Evolutionary conservation across 139 green algal genomes (phyloP).

Genomic region (Haematococcus sp.): DNA sequence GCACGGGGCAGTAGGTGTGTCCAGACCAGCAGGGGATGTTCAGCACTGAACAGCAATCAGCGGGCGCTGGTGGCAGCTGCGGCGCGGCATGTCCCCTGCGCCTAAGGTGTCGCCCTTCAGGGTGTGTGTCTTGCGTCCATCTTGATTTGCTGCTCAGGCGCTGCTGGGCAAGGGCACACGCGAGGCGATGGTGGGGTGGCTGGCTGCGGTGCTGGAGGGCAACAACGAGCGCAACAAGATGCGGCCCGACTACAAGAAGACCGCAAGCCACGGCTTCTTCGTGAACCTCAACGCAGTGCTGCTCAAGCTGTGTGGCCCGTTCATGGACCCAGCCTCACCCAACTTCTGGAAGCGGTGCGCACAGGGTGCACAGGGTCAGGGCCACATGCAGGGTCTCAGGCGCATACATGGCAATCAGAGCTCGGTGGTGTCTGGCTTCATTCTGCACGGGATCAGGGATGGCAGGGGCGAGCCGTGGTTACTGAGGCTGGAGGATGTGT

Average conservation of each 20-base stretch:
- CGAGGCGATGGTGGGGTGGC: constrained; percentile 72
- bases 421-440: no score
- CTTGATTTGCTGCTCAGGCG: neutral
- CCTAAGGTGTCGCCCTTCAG: no score
- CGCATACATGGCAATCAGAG: no score
- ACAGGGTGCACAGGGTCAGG: no score
- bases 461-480: no score
- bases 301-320: constrained; percentile 83
- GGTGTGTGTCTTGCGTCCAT: neutral
- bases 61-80: neutral
- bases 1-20: no score
- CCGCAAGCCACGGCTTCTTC: constrained; percentile 75
- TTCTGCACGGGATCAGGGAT: no score
- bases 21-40: no score
- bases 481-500: no score
- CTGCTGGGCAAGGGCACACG: constrained; percentile 58
- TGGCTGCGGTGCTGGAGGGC: constrained; percentile 61
- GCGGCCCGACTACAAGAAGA: constrained; percentile 25
- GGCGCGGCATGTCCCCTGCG: no score
- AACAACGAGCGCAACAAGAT: constrained; percentile 89
- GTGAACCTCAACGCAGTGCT: constrained; percentile 78
- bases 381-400: no score
- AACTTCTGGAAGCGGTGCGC: constrained; percentile 41
- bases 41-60: no score
- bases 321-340: constrained; percentile 63